Conservation (phyloP, 345 rosid genomes). For the Linum lewisii region DNA sequence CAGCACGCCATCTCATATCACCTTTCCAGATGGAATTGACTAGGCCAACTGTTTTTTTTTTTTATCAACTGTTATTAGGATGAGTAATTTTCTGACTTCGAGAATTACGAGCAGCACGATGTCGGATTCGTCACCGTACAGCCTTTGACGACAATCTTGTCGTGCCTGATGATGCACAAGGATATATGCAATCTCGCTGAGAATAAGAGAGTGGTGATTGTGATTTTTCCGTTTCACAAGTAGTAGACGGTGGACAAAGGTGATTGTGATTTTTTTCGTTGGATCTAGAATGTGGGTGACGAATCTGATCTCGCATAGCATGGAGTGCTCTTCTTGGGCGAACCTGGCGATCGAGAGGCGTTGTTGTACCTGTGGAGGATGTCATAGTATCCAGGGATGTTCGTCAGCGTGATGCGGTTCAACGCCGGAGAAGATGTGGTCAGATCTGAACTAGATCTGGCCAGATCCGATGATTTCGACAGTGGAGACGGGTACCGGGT, state of each 20-base stretch:
- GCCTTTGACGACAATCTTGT: conserved; percentile 81
- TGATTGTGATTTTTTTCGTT: too few species aligned
- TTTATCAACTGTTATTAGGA: too few species aligned
- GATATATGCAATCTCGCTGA: conserved; percentile 83
- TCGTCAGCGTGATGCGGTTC: conserved; percentile 52
- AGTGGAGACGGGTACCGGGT: conserved; percentile 24
- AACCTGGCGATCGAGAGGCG: conserved; percentile 82
- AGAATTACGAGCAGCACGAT: conserved; percentile 74
- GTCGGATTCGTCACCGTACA: conserved; percentile 47
- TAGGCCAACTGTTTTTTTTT: too few species aligned
- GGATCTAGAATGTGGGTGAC: conserved; percentile 93
- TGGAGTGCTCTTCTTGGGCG: conserved; percentile 71
- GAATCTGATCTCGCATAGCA: conserved; percentile 56
- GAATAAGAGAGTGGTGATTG: conserved; percentile 63
- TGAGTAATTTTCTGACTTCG: too few species aligned
- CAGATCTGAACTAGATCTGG: conserved; percentile 1
- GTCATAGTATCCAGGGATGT: conserved; percentile 55
- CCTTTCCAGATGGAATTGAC: too few species aligned
- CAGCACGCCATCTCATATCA: too few species aligned
- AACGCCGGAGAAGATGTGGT: conserved; percentile 33
- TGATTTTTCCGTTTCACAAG: conserved; percentile 85
- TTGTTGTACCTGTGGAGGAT: conserved; percentile 79
- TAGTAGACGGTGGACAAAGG: conserved; percentile 90
- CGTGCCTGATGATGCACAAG: conserved; percentile 90
- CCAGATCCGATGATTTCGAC: conserved; percentile 10